Percentiles rank a stretch among this genome's conserved stretches.
These are phyloP conservation scores for Colletotrichum lentis DNA, from an alignment of 2,329 filamentous ascomycete species.

Conservation along the genomic window DNA sequence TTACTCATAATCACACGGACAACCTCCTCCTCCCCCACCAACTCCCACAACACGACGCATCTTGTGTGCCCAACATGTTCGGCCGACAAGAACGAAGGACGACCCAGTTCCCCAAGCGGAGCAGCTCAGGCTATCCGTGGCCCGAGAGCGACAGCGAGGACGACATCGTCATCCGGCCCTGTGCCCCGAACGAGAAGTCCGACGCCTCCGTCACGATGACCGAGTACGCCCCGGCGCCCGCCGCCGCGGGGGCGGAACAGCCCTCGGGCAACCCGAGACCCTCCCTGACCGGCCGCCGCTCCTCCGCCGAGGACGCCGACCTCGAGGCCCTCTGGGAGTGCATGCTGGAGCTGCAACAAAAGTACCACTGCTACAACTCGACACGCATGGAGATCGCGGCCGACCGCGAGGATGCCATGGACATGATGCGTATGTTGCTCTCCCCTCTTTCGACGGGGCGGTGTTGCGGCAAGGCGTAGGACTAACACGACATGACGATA, in stretches of 20 bases:
- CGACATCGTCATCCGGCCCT: slow-evolving; percentile 35
- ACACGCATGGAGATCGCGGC: slow-evolving; percentile 39
- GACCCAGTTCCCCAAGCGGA: slow-evolving; percentile 23
- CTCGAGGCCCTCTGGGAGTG: slow-evolving; percentile 37
- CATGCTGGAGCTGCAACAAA: slow-evolving; percentile 38
- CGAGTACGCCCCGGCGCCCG: slow-evolving; percentile 24
- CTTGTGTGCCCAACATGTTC: slow-evolving; percentile 21
- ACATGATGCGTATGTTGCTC: slow-evolving; percentile 37
- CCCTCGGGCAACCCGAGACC: neutral
- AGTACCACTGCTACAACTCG: slow-evolving; percentile 39
- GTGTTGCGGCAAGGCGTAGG: too few species aligned
- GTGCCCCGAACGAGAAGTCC: slow-evolving; percentile 31
- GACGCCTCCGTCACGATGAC: slow-evolving; percentile 34
- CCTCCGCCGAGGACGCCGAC: slow-evolving; percentile 30
- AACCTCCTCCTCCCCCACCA: neutral
- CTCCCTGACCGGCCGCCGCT: slow-evolving; percentile 30
- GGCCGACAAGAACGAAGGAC: slow-evolving; percentile 20
- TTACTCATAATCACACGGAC: neutral
- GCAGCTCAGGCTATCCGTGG: slow-evolving; percentile 33
- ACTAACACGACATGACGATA: slow-evolving; percentile 16
- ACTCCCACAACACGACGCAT: neutral
- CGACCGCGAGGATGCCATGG: slow-evolving; percentile 33
- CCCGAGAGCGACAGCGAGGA: slow-evolving; percentile 37
- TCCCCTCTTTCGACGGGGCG: too few species aligned
- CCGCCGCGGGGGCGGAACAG: slow-evolving; percentile 5